A percentile compares a stretch with the other conserved stretches of the same genome.
phyloP scores from a whole-genome alignment of 2,329 filamentous ascomycete species.

The Cryoendolithus antarcticus region DNA sequence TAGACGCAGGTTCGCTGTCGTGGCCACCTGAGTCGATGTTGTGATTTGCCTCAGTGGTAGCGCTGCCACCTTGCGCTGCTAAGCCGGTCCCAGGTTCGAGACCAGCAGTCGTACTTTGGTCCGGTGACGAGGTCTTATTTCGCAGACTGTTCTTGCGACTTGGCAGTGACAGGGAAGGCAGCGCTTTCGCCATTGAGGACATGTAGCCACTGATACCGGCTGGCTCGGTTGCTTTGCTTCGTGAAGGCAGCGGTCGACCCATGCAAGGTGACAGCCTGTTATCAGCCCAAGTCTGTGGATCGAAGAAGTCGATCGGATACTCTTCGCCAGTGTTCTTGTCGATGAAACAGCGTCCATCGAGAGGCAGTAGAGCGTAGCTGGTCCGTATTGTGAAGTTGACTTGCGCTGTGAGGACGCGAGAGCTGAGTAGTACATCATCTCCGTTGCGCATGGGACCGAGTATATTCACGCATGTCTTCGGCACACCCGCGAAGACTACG shows the following conservation, averaged over 20 bases:
- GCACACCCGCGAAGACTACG: constrained; percentile 73
- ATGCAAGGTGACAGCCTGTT: constrained; percentile 70
- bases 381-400: constrained; percentile 89
- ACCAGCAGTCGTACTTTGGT: constrained; percentile 12
- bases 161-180: constrained; percentile 21
- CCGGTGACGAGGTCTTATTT: background rate
- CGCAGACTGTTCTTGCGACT: constrained; percentile 16
- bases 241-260: constrained; percentile 50
- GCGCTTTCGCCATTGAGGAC: constrained; percentile 34
- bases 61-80: constrained; percentile 24
- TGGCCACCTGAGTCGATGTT: constrained; percentile 30
- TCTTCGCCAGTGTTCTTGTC: constrained; percentile 69
- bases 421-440: constrained; percentile 83
- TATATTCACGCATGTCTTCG: constrained; percentile 81
- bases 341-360: constrained; percentile 78
- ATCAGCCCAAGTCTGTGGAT: constrained; percentile 66
- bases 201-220: constrained; percentile 34
- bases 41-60: constrained; percentile 12
- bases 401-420: constrained; percentile 77
- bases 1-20: constrained; percentile 12
- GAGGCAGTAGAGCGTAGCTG: constrained; percentile 71
- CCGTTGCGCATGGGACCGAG: constrained; percentile 80
- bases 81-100: constrained; percentile 16
- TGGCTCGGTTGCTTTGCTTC: constrained; percentile 20
- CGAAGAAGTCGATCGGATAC: constrained; percentile 75